Conservation (phyloP, 169 alveolate species). For the Theileria annulata region DNA sequence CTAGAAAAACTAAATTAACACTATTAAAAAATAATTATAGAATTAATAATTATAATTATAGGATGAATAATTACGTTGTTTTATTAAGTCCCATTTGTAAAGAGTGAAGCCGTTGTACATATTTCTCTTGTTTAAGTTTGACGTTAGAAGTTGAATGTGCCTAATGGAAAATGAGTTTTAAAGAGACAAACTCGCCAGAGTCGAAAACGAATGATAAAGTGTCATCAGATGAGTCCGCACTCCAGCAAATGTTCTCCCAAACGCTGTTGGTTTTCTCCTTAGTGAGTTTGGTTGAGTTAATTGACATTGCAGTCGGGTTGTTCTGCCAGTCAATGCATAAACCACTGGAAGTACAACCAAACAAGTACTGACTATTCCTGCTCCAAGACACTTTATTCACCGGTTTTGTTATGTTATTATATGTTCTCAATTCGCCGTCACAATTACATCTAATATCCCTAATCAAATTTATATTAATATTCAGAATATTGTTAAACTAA, state of each 20-base stretch:
- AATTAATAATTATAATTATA: neutral
- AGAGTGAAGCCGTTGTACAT: conserved; percentile 12
- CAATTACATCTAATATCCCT: conserved; percentile 46
- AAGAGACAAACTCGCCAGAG: conserved; percentile 33
- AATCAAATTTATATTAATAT: neutral
- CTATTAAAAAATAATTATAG: neutral
- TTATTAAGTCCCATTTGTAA: conserved; percentile 36
- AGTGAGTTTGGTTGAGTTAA: conserved; percentile 21
- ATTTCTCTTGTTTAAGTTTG: conserved; percentile 15
- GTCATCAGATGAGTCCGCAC: conserved; percentile 22
- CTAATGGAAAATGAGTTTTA: neutral
- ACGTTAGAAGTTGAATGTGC: neutral
- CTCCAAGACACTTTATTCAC: conserved; percentile 30
- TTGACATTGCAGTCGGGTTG: conserved; percentile 6
- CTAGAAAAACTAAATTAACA: no score
- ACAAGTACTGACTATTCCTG: conserved; percentile 22
- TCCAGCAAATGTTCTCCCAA: conserved; percentile 60
- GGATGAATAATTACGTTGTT: conserved; percentile 10
- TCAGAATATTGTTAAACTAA: no score
- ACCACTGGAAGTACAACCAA: conserved; percentile 28
- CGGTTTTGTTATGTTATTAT: conserved; percentile 43
- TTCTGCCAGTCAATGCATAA: conserved; percentile 47
- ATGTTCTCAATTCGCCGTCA: conserved; percentile 47
- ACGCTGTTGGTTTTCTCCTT: neutral
- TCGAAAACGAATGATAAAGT: conserved; percentile 28